A percentile compares a stretch with the other conserved stretches of the same genome.
phyloP scores from a whole-genome alignment of 2,329 filamentous ascomycete genomes.

The Colletotrichum musicola region DNA sequence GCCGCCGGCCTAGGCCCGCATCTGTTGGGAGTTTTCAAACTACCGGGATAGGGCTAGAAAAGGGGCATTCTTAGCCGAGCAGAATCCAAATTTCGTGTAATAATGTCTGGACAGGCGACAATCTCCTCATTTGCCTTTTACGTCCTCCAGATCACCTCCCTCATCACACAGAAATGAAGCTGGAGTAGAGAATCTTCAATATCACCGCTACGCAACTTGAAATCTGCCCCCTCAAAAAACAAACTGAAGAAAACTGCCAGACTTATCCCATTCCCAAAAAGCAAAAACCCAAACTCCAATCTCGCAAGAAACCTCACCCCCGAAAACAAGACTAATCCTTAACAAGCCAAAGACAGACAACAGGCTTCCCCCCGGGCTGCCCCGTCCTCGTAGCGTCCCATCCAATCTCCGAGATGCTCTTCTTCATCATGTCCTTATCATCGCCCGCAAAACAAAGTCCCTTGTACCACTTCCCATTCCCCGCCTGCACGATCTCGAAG shows the following conservation, averaged over 20 bases:
- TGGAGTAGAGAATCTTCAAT: background rate
- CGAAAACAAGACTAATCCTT: conserved; percentile 56
- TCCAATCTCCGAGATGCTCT: conserved; percentile 67
- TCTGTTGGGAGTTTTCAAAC: too few species aligned
- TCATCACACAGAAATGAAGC: background rate
- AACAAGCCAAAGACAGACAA: conserved; percentile 72
- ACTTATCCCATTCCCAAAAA: too few species aligned
- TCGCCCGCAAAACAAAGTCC: conserved; percentile 65
- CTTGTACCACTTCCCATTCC: conserved; percentile 70
- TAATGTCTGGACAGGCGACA: background rate
- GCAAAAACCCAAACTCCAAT: too few species aligned
- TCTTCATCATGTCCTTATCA: conserved; percentile 60
- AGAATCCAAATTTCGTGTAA: background rate
- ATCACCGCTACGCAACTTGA: too few species aligned
- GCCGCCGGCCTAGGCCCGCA: too few species aligned
- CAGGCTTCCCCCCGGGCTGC: conserved; percentile 60
- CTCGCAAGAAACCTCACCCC: too few species aligned
- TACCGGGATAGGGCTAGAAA: background rate
- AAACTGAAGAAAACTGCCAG: background rate
- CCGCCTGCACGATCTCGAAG: conserved; percentile 67
- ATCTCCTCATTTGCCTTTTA: background rate
- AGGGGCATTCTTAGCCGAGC: too few species aligned
- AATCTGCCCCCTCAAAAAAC: background rate
- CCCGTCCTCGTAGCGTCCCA: conserved; percentile 69
- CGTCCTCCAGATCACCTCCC: background rate